Base-by-base conservation (phyloP, 2,329 filamentous ascomycete genomes). In the Pleomassaria siparia region DNA sequence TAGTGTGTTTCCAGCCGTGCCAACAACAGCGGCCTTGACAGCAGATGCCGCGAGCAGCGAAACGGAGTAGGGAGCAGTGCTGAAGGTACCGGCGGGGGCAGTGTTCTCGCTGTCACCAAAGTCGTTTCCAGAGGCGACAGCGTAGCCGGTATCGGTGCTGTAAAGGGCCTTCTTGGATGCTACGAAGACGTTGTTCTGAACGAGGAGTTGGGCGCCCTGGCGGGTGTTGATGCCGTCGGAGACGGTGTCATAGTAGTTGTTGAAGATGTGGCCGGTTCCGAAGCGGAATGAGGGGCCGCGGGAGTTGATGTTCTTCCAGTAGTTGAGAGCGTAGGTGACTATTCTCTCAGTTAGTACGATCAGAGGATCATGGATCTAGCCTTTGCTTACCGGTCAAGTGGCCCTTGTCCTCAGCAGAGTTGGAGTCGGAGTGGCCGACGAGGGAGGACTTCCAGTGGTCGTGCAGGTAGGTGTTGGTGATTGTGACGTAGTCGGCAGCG, bases 301-400 rank as follows among this genome's bases (percentile, higher is more conserved):
- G 7, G 80, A 84, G 76, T 85, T 83, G 64, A 86, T 69, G 74
- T 86, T 85, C 55, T 64, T 61, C 76, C 77, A 87, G 74, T 81
- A 75, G 78, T 87, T 87, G 76, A 86, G 81, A 71, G 78, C 77
- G 66, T 84, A 85, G 46, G 85, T 87, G 45, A 88, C 74, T n/a
- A n/a, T n/a, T n/a, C n/a, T n/a, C n/a, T n/a, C n/a, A n/a, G n/a
- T n/a, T n/a, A n/a, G n/a, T n/a, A n/a, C n/a, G n/a, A n/a, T n/a
- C n/a, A n/a, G n/a, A n/a, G n/a, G n/a, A n/a, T n/a, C n/a, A n/a
- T n/a, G n/a, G n/a, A n/a, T n/a, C n/a, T n/a, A n/a, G n/a, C n/a
- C n/a, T n/a, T n/a, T n/a, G n/a, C n/a, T n/a, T n/a, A n/a, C n/a
- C n/a, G 62, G 74, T 79, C 37, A 87, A 75, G 62, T 83, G 75